Conservation (phyloP, 805 yeast species). For the Ogataea paradorogensis region DNA sequence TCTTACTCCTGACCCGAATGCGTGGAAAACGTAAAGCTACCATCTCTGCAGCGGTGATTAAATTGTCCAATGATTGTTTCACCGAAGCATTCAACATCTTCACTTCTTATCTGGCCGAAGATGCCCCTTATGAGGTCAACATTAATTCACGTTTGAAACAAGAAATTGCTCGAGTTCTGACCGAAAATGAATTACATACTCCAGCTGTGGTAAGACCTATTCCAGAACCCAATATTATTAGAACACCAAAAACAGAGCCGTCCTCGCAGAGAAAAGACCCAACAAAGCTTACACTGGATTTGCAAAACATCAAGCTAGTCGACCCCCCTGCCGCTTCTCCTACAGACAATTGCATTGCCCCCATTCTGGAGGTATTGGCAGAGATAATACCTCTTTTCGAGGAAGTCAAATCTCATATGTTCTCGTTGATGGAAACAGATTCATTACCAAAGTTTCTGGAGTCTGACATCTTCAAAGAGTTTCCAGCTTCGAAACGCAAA, state of each 20-base stretch:
- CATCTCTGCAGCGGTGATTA: constrained; percentile 38
- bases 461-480: constrained; percentile 38
- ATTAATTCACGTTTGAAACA: constrained; percentile 42
- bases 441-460: constrained; percentile 67
- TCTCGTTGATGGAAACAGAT: constrained; percentile 64
- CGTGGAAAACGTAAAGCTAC: constrained; percentile 29
- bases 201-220: background rate
- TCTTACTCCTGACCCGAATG: constrained; percentile 13
- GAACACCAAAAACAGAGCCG: no score
- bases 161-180: constrained; percentile 19
- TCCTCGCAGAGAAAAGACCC: constrained; percentile 1
- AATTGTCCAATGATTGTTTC: constrained; percentile 52
- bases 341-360: constrained; percentile 32
- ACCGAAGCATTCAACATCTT: constrained; percentile 63
- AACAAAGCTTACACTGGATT: constrained; percentile 7
- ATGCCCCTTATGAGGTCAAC: constrained; percentile 69
- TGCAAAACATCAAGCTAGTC: constrained; percentile 7
- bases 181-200: constrained; percentile 7
- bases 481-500: constrained; percentile 17
- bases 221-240: background rate
- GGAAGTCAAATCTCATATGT: constrained; percentile 48
- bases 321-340: constrained; percentile 28
- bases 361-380: constrained; percentile 36
- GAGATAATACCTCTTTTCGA: constrained; percentile 43
- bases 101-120: constrained; percentile 59